Conservation (phyloP, 164 flowering plant genomes). For the Tetracentron sinense region DNA sequence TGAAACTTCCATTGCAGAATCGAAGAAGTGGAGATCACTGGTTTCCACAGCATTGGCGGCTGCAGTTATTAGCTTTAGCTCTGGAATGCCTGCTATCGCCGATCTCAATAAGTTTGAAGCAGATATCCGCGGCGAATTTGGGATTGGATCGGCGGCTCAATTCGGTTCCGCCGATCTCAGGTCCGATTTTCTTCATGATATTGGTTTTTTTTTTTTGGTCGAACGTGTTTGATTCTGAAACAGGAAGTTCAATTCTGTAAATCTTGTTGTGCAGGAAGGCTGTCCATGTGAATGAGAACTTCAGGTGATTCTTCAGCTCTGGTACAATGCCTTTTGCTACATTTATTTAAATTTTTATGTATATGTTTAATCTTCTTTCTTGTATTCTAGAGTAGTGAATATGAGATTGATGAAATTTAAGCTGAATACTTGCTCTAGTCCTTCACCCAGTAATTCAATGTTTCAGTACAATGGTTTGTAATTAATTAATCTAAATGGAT, state of each 20-base stretch:
- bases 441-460: neutral
- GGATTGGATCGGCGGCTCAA: conserved; percentile 96
- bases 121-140: conserved; percentile 80
- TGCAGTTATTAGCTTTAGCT: conserved; percentile 47
- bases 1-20: conserved; percentile 14
- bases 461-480: neutral
- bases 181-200: conserved; percentile 22
- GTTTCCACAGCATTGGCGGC: conserved; percentile 73
- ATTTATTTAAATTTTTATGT: too few species aligned
- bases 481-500: conserved; percentile 12
- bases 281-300: conserved; percentile 82
- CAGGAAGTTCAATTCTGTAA: neutral
- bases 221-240: neutral
- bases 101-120: conserved; percentile 94
- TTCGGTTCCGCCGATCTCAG: conserved; percentile 90
- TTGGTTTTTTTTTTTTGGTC: neutral
- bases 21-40: conserved; percentile 47
- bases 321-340: neutral
- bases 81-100: conserved; percentile 56
- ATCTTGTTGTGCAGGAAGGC: conserved; percentile 61
- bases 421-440: neutral
- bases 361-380: neutral
- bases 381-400: neutral
- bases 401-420: neutral
- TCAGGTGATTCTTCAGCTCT: conserved; percentile 55